A percentile compares a stretch with the other conserved stretches of the same genome.
phyloP scores from a whole-genome alignment of 2,329 filamentous ascomycete genomes.

The Penicillium corylophilum region DNA sequence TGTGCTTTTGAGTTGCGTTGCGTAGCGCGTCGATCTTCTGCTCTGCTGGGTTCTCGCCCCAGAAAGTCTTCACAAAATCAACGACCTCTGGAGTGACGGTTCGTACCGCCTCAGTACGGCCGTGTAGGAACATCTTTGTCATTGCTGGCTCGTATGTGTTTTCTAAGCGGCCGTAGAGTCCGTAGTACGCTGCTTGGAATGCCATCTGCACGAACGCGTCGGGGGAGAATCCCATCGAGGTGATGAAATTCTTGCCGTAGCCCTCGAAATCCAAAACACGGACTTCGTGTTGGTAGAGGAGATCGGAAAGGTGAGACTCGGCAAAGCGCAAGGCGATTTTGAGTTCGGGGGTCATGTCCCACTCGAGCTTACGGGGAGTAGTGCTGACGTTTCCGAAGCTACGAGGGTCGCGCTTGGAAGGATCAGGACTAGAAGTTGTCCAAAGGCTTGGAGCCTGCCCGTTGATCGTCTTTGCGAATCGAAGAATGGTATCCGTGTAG shows the following conservation, averaged over 20 bases:
- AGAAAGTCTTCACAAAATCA: conserved; percentile 91
- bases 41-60: conserved; percentile 81
- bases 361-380: conserved; percentile 92
- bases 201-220: conserved; percentile 99
- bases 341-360: conserved; percentile 93
- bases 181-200: conserved; percentile 97
- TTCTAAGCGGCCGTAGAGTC: conserved; percentile 88
- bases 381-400: conserved; percentile 93
- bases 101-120: conserved; percentile 89
- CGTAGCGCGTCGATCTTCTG: conserved; percentile 83
- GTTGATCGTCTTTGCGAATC: conserved; percentile 93
- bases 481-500: conserved; percentile 95
- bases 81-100: conserved; percentile 79
- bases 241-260: conserved; percentile 98
- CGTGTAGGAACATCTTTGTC: conserved; percentile 93
- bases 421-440: conserved; percentile 87
- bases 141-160: conserved; percentile 97
- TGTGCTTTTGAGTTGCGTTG: conserved; percentile 80
- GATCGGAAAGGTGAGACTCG: conserved; percentile 87
- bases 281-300: conserved; percentile 97
- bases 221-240: conserved; percentile 91
- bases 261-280: conserved; percentile 82
- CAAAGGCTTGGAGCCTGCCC: conserved; percentile 88
- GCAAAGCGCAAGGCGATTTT: conserved; percentile 90
- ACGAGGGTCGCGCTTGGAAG: conserved; percentile 83